phyloP scores from a whole-genome alignment of 768 basidiomycete species.

The Sistotremastrum niveocremeum region DNA sequence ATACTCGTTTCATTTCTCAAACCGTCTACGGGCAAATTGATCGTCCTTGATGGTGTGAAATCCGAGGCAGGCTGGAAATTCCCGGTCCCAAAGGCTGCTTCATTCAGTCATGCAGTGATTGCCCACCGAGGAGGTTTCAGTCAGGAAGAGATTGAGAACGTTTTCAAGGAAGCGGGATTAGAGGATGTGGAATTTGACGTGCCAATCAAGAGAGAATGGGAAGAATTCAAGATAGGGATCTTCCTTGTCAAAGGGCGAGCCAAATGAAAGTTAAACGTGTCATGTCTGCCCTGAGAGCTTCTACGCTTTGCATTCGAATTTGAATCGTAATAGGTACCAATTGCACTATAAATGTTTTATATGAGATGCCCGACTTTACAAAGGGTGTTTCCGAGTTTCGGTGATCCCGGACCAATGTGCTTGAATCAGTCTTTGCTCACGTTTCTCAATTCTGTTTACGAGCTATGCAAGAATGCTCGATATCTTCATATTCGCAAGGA shows the following conservation, averaged over 20 bases:
- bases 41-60: background rate
- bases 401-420: no score
- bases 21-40: background rate
- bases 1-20: background rate
- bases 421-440: no score
- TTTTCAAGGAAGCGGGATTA: constrained; percentile 44
- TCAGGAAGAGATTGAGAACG: constrained; percentile 30
- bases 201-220: constrained; percentile 3
- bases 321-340: no score
- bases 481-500: no score
- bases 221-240: constrained; percentile 24
- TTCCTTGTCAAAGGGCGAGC: constrained; percentile 42
- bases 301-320: background rate
- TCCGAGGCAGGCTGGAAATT: background rate
- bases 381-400: no score
- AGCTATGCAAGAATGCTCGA: no score
- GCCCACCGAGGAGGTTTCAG: constrained; percentile 41
- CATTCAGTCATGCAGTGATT: constrained; percentile 19
- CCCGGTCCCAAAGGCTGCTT: background rate
- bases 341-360: no score
- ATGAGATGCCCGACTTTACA: no score
- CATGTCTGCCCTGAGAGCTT: constrained; percentile 7
- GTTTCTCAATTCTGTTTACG: no score
- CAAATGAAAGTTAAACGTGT: constrained; percentile 15
- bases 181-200: constrained; percentile 25